Percentiles rank a stretch among this genome's conserved stretches.
phyloP scores from a whole-genome alignment of 345 rosid genomes.

The Euclidium syriacum region DNA sequence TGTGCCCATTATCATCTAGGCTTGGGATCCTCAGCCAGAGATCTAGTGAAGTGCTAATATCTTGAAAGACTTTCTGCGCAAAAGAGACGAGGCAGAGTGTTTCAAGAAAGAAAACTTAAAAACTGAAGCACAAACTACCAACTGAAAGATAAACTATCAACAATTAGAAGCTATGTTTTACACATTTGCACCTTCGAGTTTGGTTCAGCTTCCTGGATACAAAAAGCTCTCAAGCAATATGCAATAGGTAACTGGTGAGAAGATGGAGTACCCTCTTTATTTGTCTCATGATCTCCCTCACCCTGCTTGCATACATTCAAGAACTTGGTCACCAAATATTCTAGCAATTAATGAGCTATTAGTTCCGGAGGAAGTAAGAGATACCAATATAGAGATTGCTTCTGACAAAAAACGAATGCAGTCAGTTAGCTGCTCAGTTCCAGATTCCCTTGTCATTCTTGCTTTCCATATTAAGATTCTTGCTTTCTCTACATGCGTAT shows the following conservation, averaged over 20 bases:
- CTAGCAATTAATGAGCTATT: not conserved
- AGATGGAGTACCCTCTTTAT: constrained; percentile 22
- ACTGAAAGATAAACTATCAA: constrained; percentile 4
- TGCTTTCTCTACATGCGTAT: constrained; percentile 43
- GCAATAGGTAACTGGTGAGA: constrained; percentile 59
- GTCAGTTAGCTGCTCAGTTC: constrained; percentile 43
- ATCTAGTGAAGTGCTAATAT: constrained; percentile 51
- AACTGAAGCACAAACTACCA: constrained; percentile 17
- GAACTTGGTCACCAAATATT: constrained; percentile 12
- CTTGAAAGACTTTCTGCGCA: constrained; percentile 55
- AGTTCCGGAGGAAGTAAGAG: not conserved
- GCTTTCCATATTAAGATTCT: constrained; percentile 63
- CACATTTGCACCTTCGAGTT: constrained; percentile 62
- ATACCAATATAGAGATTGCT: constrained; percentile 61
- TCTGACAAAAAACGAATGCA: constrained; percentile 62
- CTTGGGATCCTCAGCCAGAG: constrained; percentile 50
- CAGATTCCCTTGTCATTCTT: constrained; percentile 43
- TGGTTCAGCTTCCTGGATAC: constrained; percentile 70
- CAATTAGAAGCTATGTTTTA: constrained; percentile 30
- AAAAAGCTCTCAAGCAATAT: constrained; percentile 67
- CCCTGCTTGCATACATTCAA: constrained; percentile 35
- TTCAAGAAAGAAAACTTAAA: not conserved
- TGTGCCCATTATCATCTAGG: constrained; percentile 27
- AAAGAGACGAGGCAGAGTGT: constrained; percentile 18
- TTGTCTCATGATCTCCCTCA: constrained; percentile 17